phyloP scores from a whole-genome alignment of 805 yeast species.

The Yarrowia alimentaria region DNA sequence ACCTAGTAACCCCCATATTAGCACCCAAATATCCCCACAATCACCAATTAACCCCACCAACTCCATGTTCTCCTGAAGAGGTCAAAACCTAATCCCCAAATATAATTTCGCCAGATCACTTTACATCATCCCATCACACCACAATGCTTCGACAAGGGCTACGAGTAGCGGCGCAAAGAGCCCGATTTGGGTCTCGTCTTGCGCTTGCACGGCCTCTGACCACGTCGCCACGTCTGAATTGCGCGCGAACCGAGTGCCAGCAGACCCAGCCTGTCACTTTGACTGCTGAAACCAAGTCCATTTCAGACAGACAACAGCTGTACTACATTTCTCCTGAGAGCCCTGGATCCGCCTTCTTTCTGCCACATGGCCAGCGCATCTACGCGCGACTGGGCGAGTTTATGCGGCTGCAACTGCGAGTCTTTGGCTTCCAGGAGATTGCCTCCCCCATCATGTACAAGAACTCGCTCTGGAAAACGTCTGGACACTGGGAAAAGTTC shows the following conservation, averaged over 20 bases:
- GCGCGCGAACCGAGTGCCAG: slow-evolving; percentile 18
- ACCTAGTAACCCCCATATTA: too few species aligned
- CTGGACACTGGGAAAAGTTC: slow-evolving; percentile 96
- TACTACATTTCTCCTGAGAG: slow-evolving; percentile 77
- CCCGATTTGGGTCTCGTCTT: too few species aligned
- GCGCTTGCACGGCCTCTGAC: too few species aligned
- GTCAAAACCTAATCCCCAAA: too few species aligned
- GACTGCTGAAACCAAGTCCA: slow-evolving; percentile 36
- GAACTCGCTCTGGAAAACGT: slow-evolving; percentile 77
- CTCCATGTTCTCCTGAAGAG: too few species aligned
- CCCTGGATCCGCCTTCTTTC: slow-evolving; percentile 89
- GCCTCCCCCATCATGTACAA: slow-evolving; percentile 87
- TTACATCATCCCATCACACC: too few species aligned
- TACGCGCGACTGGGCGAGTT: slow-evolving; percentile 75
- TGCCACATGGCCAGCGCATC: slow-evolving; percentile 88
- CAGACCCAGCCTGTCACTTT: slow-evolving; percentile 9
- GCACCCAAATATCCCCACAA: too few species aligned
- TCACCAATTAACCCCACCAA: too few species aligned
- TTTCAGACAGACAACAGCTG: slow-evolving; percentile 67
- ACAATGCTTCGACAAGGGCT: too few species aligned
- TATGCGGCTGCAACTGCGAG: slow-evolving; percentile 80
- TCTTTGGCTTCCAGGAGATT: slow-evolving; percentile 86
- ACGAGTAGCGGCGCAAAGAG: too few species aligned
- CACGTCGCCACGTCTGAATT: too few species aligned
- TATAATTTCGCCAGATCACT: too few species aligned